phyloP scores from a whole-genome alignment of 169 alveolate genomes.

The Plasmodium vinckei region DNA sequence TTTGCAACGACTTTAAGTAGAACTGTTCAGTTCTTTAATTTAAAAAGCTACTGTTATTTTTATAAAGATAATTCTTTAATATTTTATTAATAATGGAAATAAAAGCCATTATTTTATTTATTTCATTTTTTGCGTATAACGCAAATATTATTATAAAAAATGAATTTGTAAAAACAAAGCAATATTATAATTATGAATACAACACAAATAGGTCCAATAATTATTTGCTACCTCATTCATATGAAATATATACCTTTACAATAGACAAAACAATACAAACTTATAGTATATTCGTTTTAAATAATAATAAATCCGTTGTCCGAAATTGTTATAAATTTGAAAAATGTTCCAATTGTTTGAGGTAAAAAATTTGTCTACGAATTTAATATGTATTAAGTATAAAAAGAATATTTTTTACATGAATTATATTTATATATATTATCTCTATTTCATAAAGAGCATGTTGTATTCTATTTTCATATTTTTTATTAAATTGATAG shows the following conservation, averaged over 20 bases:
- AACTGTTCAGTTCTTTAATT: background rate
- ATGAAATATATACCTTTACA: background rate
- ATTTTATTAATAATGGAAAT: conserved; percentile 5
- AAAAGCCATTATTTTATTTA: background rate
- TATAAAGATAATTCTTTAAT: background rate
- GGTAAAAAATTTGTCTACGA: conserved; percentile 9
- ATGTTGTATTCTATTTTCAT: no score
- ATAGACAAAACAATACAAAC: background rate
- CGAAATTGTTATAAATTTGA: background rate
- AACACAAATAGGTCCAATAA: background rate
- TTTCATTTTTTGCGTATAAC: background rate
- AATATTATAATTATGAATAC: background rate
- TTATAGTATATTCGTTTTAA: background rate
- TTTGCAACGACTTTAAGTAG: background rate
- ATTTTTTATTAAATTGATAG: no score
- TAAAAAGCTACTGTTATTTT: background rate
- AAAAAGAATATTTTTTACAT: no score
- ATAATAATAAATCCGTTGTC: background rate
- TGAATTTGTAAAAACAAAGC: background rate
- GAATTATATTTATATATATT: no score
- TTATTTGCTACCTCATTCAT: background rate
- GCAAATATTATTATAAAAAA: background rate
- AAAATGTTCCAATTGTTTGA: background rate
- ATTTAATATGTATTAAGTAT: no score
- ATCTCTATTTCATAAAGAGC: no score